These are phyloP conservation scores for Leccinum longicurvipes DNA, from an alignment of 768 basidiomycete species.

Conservation along the genomic window DNA sequence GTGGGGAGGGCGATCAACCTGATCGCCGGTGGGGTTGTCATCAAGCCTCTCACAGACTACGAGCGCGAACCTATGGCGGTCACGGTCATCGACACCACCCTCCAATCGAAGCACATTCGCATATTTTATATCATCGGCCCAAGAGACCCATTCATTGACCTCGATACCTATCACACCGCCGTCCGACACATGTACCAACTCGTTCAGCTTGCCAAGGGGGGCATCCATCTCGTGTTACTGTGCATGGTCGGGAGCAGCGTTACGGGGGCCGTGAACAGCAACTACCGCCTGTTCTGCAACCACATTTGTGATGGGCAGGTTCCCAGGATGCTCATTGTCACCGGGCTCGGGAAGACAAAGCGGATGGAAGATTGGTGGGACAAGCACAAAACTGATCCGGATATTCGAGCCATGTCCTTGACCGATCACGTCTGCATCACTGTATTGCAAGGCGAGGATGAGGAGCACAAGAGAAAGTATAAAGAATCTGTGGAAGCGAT, in stretches of 20 bases:
- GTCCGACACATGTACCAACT: constrained; percentile 29
- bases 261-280: constrained; percentile 30
- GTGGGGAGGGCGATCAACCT: constrained; percentile 28
- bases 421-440: constrained; percentile 30
- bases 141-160: constrained; percentile 25
- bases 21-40: constrained; percentile 13
- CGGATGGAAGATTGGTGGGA: constrained; percentile 36
- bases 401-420: constrained; percentile 10
- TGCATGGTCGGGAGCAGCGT: constrained; percentile 39
- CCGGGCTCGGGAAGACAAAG: constrained; percentile 35
- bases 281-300: constrained; percentile 37
- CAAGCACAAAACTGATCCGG: constrained; percentile 12
- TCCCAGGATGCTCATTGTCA: constrained; percentile 36
- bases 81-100: constrained; percentile 22
- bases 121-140: constrained; percentile 33
- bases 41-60: constrained; percentile 23
- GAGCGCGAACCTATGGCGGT: constrained; percentile 33
- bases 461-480: constrained; percentile 17
- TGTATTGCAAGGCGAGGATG: constrained; percentile 21
- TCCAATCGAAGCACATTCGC: constrained; percentile 18
- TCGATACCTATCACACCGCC: constrained; percentile 13
- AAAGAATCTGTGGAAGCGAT: constrained; percentile 12
- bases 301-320: constrained; percentile 36
- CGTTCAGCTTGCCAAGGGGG: constrained; percentile 25
- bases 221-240: constrained; percentile 39